Evolutionary conservation across 192 early-diverging fungal genomes (phyloP), one percentile per base, ranked within the genome.

Genomic region (Chytriomyces sp.): DNA sequence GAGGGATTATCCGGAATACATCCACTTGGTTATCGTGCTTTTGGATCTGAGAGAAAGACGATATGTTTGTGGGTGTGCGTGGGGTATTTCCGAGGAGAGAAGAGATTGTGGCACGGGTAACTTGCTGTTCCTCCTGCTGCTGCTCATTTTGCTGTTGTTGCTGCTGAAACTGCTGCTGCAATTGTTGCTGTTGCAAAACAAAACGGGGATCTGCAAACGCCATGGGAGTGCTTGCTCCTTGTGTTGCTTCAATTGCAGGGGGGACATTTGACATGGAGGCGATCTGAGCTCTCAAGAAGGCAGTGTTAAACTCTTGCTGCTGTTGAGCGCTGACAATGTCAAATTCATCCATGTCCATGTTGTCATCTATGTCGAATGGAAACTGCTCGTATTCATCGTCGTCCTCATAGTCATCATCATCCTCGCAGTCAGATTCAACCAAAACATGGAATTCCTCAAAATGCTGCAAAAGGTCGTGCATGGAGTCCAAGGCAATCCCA

Each of bases 401-500:
- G 63, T 87, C 82, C n/a, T 84, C 89, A 57, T 93, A 92, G 71
- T 96, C 95, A 44, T 82, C 83, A 45, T 90, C 88, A 67, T 90
- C 83, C 16, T 84, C 88, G 66, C 91, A 91, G 70, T 98, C 96
- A 9, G 93, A 90, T 81, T 96, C 96, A 57, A 95, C 88, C 45
- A 90, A 90, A 44, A 95, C 94, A 76, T 98, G 96, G 78, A 88
- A 90, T 79, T 98, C 97, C 85, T 98, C 97, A 80, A 94, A 97
- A 82, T 98, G 97, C 83, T 96, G 94, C 45, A 98, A 82, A 57
- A 98, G 91, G 74, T 94, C 96, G 86, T 98, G 97, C 77, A 98
- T 84, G 82, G 95, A 93, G 71, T 89, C 89, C 63, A 98, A 87
- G 49, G 92, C 83, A 45, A 94, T 87, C 35, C 96, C 97, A 79